Percentiles rank a stretch among this genome's conserved stretches.
Evolutionary conservation across 2,329 filamentous ascomycete genomes (phyloP).

Genomic region (Tolypocladium tundrense): DNA sequence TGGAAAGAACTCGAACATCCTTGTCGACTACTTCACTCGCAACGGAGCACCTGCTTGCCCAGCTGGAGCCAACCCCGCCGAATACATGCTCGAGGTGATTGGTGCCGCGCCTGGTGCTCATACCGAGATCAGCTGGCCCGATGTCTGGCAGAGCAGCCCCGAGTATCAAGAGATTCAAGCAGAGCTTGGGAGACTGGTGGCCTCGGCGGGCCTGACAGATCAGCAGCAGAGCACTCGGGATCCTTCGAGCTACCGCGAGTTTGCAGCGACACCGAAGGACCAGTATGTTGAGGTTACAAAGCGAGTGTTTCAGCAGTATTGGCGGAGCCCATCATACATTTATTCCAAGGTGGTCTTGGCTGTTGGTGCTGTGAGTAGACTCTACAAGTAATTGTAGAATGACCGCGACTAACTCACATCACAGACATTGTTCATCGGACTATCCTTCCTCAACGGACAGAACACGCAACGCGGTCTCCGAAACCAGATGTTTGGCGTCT

Average conservation of each 20-base stretch:
- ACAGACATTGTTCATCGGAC: conserved; percentile 21
- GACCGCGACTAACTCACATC: conserved; percentile 33
- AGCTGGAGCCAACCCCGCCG: conserved; percentile 50
- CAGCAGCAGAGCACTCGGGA: not conserved
- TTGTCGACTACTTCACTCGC: conserved; percentile 49
- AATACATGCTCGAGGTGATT: conserved; percentile 49
- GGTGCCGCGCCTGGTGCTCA: conserved; percentile 1
- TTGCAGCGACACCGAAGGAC: not conserved
- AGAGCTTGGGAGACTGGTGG: not conserved
- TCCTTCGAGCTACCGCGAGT: not conserved
- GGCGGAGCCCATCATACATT: not conserved
- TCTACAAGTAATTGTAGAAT: not conserved
- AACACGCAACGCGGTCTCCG: not conserved
- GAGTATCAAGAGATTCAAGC: not conserved
- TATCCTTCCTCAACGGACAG: not conserved
- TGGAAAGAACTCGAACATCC: conserved; percentile 23
- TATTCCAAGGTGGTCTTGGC: not conserved
- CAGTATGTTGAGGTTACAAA: not conserved
- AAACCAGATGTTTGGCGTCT: not conserved
- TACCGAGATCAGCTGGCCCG: not conserved
- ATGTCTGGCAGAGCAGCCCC: not conserved
- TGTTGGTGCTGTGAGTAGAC: not conserved
- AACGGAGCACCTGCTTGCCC: conserved; percentile 45
- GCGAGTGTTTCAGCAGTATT: not conserved
- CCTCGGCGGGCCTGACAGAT: not conserved